Evolutionary conservation across 768 basidiomycete genomes (phyloP), one percentile per base, ranked within the genome.

Genomic region (Leccinum olivaceopallidum): DNA sequence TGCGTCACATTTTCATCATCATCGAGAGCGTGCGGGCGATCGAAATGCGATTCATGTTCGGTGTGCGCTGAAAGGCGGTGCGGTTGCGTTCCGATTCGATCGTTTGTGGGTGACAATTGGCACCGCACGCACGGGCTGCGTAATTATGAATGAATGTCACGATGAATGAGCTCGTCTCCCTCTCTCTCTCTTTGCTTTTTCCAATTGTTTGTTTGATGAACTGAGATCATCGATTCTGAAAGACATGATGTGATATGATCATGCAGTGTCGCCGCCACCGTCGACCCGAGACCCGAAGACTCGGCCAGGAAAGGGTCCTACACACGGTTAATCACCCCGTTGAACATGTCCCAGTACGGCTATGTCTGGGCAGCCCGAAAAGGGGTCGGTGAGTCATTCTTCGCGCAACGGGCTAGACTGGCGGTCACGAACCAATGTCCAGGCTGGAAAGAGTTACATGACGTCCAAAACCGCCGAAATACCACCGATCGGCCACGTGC

Each of bases 401-500:
- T 18, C 20, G 44, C 48, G 8, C 24, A 24, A 49, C 48, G 48
- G 24, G 48, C 44, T 47, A 13, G 44, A 20, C 20, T 20, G n/a
- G 12, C 44, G 12, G 44, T 20, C 42, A 20, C 42, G 42, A 44
- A 20, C 44, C 44, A 47, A 47, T 47, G 39, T 52, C 32, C 36
- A 58, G 30, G 32, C 52, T 57, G 44, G 48, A 65, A 55, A 48
- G 18, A 44, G 42, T 20, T 30, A 56, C 55, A 36, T 47, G 20
- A 20, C 20, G 20, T 20, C 49, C 48, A 48, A 53, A 54, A 36
- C 44, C 47, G 60, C 59, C 61, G 59, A 57, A 67, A 68, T 63
- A 53, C 63, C 14, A 60, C 69, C 69, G 66, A 58, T 48, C 32
- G 52, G 53, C 34, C 58, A 57, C 60, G 36, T 56, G 58, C 53